Evolutionary conservation across 2,329 filamentous ascomycete genomes (phyloP).

Genomic region (Fusarium sp.): DNA sequence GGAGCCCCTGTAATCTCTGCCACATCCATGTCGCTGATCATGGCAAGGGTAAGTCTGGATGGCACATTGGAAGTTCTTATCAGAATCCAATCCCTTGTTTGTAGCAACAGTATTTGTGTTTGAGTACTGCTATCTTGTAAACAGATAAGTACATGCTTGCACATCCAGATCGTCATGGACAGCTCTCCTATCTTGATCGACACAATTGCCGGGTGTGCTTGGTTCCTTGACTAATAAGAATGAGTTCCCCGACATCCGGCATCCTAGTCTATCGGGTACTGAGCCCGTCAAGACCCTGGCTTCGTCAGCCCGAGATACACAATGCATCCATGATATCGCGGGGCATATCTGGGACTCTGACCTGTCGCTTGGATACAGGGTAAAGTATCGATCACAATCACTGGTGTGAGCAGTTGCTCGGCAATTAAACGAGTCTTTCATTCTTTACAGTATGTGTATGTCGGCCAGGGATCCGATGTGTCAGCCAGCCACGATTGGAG

Average conservation of each 20-base stretch:
- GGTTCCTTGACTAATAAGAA: not conserved
- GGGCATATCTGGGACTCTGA: no score
- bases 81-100: not conserved
- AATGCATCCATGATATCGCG: no score
- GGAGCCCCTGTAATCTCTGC: not conserved
- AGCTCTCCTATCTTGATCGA: no score
- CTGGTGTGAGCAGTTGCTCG: no score
- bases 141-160: no score
- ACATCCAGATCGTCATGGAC: no score
- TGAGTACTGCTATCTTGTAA: not conserved
- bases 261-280: constrained; percentile 9
- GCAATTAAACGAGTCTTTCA: not conserved
- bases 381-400: no score
- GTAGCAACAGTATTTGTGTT: not conserved
- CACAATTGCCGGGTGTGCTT: no score
- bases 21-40: constrained; percentile 10
- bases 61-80: not conserved
- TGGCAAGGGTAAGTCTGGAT: not conserved
- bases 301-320: not conserved
- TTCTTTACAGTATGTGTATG: not conserved
- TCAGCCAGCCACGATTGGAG: not conserved
- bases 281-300: not conserved
- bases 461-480: not conserved
- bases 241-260: not conserved
- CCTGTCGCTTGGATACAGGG: not conserved